Evolutionary conservation across 2,329 filamentous ascomycete genomes (phyloP), one percentile per base, ranked within the genome.

Genomic region (Botryotinia narcissicola): DNA sequence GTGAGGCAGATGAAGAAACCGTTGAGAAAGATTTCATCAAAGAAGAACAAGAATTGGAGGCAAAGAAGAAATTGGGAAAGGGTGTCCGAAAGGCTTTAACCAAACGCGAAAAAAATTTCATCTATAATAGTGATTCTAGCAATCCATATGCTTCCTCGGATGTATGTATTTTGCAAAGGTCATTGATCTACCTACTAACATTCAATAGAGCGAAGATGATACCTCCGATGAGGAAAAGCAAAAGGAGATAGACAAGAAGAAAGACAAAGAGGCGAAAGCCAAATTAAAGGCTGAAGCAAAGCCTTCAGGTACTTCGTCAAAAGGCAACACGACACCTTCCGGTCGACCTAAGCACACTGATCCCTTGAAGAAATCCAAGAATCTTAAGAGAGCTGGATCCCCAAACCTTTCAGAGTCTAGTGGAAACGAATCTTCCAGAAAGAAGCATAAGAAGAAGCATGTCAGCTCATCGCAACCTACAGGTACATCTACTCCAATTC

Each of bases 351-450:
- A 88, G 76, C 84, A 86, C 76, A 81, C 80, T 7, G 86, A 89
- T 77, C 79, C 85, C 25, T 78, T 85, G 71, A 88, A 87, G 79
- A 87, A 86, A 76, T 80, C 81, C 5, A 80, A 87, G 46, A 82
- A 83, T 46, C 87, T 95, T 70, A 98, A 98, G 84, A 91, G 95
- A 44, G 88, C 93, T 46, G 94, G 94, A 29, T 97, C 94, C 25
- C 94, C 95, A 4, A 92, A 95, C 76, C 87, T 93, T 46, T 98
- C 81, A 0, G 95, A 98, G 81, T 94, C 94, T 16, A 97, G 94
- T 81, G 95, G 94, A 71, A 97, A 95, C 78, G 95, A 98, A 81
- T 95, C 93, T 0, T 89, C 91, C 37, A 91, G 92, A 77, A 94
- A 96, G 83, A 93, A 93, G 84, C 89, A 88, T 81, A 89, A 92